Evolutionary conservation across 176 grass and related monocot genomes (phyloP).

Genomic region (Areca catechu): DNA sequence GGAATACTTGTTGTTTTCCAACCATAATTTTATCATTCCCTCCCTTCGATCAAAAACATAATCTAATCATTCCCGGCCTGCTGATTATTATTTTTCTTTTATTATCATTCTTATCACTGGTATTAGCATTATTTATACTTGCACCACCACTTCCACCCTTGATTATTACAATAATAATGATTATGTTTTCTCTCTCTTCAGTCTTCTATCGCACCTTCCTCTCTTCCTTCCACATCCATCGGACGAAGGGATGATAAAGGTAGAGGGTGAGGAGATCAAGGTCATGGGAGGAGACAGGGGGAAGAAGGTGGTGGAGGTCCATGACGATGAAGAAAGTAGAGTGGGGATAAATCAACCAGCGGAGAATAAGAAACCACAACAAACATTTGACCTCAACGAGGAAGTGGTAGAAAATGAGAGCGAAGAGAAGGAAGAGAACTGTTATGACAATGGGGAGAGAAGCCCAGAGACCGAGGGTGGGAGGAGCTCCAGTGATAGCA

Average conservation of each 20-base stretch:
- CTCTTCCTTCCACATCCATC: conserved; percentile 28
- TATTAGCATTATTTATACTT: too few relatives aligned
- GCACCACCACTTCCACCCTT: too few relatives aligned
- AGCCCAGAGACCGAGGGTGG: too few relatives aligned
- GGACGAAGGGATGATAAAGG: conserved; percentile 18
- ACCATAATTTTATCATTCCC: conserved; percentile 27
- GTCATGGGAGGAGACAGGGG: conserved; percentile 26
- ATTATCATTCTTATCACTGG: conserved; percentile 8
- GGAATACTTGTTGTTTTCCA: conserved; percentile 18
- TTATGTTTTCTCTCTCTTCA: neutral
- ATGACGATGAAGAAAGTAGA: conserved; percentile 27
- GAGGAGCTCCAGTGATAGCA: too few relatives aligned
- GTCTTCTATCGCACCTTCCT: conserved; percentile 33
- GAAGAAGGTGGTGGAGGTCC: conserved; percentile 38
- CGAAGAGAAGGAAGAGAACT: too few relatives aligned
- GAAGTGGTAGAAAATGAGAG: too few relatives aligned
- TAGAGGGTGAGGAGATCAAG: conserved; percentile 5
- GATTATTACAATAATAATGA: too few relatives aligned
- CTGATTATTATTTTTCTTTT: conserved; percentile 24
- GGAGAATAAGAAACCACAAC: too few relatives aligned
- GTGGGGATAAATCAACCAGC: neutral
- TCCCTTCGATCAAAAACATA: conserved; percentile 2
- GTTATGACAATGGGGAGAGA: too few relatives aligned
- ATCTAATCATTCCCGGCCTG: conserved; percentile 14
- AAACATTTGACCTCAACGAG: too few relatives aligned